These are phyloP conservation scores for Naganishia albida DNA, from an alignment of 1,284 basidiomycete genomes.

Conservation along the genomic window DNA sequence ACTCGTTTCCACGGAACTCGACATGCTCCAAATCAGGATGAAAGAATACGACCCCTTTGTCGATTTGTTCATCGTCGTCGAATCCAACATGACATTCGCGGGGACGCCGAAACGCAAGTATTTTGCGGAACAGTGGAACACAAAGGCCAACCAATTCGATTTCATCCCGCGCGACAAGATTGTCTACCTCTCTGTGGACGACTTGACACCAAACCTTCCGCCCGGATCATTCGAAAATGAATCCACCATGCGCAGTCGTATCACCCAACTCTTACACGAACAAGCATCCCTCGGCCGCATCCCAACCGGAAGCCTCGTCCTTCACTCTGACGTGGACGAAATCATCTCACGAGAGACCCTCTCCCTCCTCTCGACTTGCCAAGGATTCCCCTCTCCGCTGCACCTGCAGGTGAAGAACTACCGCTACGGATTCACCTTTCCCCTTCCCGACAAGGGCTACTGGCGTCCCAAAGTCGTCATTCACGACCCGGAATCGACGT, in stretches of 20 bases:
- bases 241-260: conserved; percentile 47
- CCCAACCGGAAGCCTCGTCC: conserved; percentile 53
- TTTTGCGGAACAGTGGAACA: conserved; percentile 50
- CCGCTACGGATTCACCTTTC: conserved; percentile 68
- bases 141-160: conserved; percentile 33
- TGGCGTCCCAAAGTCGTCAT: conserved; percentile 62
- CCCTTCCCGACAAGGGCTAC: conserved; percentile 54
- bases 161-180: conserved; percentile 34
- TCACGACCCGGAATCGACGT: conserved; percentile 55
- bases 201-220: conserved; percentile 40
- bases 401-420: conserved; percentile 69
- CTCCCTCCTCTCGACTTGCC: conserved; percentile 62
- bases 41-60: conserved; percentile 66
- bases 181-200: conserved; percentile 31
- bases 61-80: conserved; percentile 67
- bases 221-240: conserved; percentile 55
- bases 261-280: conserved; percentile 20
- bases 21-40: conserved; percentile 68
- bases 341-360: conserved; percentile 64
- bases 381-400: conserved; percentile 59
- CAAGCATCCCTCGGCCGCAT: conserved; percentile 16
- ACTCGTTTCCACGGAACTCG: conserved; percentile 66
- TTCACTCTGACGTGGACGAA: conserved; percentile 72
- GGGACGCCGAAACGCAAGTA: conserved; percentile 62
- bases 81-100: conserved; percentile 65